phyloP scores from a whole-genome alignment of 768 basidiomycete genomes.

The Tulasnella sp. region DNA sequence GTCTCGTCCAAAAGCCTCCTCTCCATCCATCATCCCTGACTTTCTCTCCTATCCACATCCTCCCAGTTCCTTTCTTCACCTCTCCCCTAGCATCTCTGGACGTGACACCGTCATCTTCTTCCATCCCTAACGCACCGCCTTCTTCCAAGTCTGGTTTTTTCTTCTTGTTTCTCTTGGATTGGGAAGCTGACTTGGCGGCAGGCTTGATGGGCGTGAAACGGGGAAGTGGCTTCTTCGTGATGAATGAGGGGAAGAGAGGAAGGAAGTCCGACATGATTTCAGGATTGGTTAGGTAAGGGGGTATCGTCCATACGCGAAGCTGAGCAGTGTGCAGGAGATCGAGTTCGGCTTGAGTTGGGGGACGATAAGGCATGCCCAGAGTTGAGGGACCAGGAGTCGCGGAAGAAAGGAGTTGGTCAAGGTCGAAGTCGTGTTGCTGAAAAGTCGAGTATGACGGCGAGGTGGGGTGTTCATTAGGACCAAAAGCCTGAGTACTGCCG shows the following conservation, averaged over 20 bases:
- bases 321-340: conserved; percentile 36
- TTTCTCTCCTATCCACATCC: conserved; percentile 28
- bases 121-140: neutral
- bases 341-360: conserved; percentile 21
- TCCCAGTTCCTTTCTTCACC: conserved; percentile 25
- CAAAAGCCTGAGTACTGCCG: neutral
- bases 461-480: conserved; percentile 2
- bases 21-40: conserved; percentile 27
- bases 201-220: conserved; percentile 55
- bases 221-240: conserved; percentile 64
- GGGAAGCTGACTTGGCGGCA: conserved; percentile 39
- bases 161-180: neutral
- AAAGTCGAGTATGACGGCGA: conserved; percentile 1
- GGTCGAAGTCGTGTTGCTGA: conserved; percentile 19
- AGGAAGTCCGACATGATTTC: conserved; percentile 63
- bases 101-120: neutral
- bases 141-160: conserved; percentile 27
- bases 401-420: conserved; percentile 32
- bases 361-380: conserved; percentile 38
- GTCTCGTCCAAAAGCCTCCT: conserved; percentile 30
- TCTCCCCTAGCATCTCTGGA: conserved; percentile 19
- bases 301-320: conserved; percentile 75
- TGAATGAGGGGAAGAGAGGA: conserved; percentile 71
- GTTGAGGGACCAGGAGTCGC: conserved; percentile 42
- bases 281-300: conserved; percentile 65